Evolutionary conservation across 106 monocot species (phyloP).

Genomic region (Dioscorea dumetorum): DNA sequence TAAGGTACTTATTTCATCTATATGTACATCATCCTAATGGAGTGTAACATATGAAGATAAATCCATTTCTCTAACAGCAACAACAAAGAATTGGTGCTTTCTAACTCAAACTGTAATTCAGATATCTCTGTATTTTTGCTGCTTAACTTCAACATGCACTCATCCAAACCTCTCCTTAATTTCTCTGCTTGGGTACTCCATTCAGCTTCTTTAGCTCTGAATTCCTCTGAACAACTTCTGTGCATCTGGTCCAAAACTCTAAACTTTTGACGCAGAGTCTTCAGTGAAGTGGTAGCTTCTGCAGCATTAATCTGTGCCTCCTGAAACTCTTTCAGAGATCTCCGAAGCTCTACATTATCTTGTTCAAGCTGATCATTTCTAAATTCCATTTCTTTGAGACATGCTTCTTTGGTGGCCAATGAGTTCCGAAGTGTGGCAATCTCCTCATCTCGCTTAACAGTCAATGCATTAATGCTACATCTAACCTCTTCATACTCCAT

Average conservation of each 20-base stretch:
- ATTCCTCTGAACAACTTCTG: constrained; percentile 41
- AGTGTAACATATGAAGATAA: too few species aligned
- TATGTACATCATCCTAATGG: too few species aligned
- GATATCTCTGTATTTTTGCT: constrained; percentile 25
- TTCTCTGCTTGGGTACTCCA: constrained; percentile 37
- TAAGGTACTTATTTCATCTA: too few species aligned
- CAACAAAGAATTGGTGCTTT: constrained; percentile 22
- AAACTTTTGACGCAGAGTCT: constrained; percentile 45
- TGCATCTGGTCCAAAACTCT: constrained; percentile 58
- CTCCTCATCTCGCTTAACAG: constrained; percentile 59
- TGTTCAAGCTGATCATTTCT: constrained; percentile 40
- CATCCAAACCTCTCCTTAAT: constrained; percentile 42
- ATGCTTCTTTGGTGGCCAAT: constrained; percentile 45
- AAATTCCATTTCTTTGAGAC: constrained; percentile 56
- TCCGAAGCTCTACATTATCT: constrained; percentile 67
- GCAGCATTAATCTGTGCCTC: constrained; percentile 49
- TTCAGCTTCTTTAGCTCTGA: constrained; percentile 47
- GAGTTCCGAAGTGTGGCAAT: constrained; percentile 59
- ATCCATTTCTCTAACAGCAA: too few species aligned
- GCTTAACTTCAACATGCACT: constrained; percentile 25
- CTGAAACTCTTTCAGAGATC: constrained; percentile 49
- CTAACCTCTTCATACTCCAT: constrained; percentile 64
- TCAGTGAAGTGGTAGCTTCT: constrained; percentile 41
- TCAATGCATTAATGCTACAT: constrained; percentile 27
- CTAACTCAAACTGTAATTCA: constrained; percentile 40